These are phyloP conservation scores for Boletus bicolor DNA, from an alignment of 768 basidiomycete species.

Conservation along the genomic window DNA sequence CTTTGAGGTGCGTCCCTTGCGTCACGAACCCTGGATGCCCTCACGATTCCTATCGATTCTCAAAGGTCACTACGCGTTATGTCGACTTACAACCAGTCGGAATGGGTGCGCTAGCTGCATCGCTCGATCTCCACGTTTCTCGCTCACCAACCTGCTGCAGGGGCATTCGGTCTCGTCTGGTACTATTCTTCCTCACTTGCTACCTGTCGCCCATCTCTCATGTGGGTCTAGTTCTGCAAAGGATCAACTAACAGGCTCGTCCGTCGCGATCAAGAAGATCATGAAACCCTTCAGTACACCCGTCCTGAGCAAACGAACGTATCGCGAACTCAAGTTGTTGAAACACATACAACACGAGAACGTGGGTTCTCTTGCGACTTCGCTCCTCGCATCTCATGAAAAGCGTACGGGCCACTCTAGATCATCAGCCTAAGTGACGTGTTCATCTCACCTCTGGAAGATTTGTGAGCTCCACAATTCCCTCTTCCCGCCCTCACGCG, in stretches of 20 bases:
- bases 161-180: conserved; percentile 99
- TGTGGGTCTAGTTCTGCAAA: conserved; percentile 70
- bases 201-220: conserved; percentile 7
- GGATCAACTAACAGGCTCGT: conserved; percentile 89
- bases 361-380: conserved; percentile 43
- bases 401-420: conserved; percentile 37
- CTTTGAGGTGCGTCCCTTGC: conserved; percentile 65
- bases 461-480: conserved; percentile 60
- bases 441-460: conserved; percentile 99
- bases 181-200: conserved; percentile 33
- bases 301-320: conserved; percentile 96
- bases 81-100: conserved; percentile 98
- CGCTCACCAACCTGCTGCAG: conserved; percentile 32
- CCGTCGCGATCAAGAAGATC: conserved; percentile 99
- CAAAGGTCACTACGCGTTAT: conserved; percentile 97
- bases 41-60: conserved; percentile 20
- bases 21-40: conserved; percentile 12
- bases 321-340: conserved; percentile 94
- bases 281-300: conserved; percentile 99
- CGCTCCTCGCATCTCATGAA: conserved; percentile 3
- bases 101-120: conserved; percentile 70
- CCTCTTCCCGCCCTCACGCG: neutral
- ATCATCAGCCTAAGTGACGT: conserved; percentile 99
- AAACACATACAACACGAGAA: conserved; percentile 99
- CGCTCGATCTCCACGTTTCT: conserved; percentile 2